Evolutionary conservation across 768 basidiomycete genomes (phyloP), one percentile per base, ranked within the genome.

Genomic region (Suillus clintonianus): DNA sequence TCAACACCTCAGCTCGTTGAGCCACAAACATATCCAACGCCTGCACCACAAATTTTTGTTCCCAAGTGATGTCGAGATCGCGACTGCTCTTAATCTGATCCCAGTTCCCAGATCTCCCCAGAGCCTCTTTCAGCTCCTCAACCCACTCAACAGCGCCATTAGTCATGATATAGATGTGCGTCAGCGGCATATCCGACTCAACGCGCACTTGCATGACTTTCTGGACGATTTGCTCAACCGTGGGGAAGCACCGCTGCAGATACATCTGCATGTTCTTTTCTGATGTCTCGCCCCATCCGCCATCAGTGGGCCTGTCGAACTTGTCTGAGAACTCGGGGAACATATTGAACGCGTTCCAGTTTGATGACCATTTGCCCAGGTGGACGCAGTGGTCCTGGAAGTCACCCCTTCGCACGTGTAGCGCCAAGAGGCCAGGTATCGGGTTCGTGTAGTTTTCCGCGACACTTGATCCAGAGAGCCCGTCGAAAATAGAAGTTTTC

Each of bases 331-430:
- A 75, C 42, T 67, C 72, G 0, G 80, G 80, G 65, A 83, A 78
- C 41, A 72, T 72, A 69, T 82, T 82, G 74, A 81, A 85, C 6
- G 76, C 79, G 55, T 77, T 76, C 76, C 75, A 84, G 5, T 69
- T 69, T n/a, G 77, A 64, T 34, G 68, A 69, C 65, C 69, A 69
- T 37, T 66, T 67, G 4, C 77, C 76, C 42, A 86, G 76, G 58
- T 68, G 64, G 11, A 62, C 58, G 70, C 85, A 86, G 71, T 85
- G 84, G 0, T 64, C 60, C 27, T 71, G 37, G 64, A 77, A 85
- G 71, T 85, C 84, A 6, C 84, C 84, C 34, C 83, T 76, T 7
- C 84, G 82, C 48, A 86, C 73, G 66, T 86, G 85, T 13, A 85
- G 68, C 17, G 75, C 82, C 19, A 86, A 74, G 0, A 84, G 71